Evolutionary conservation across 106 monocot genomes (phyloP), one percentile per base, ranked within the genome.

Genomic region (Dioscorea alata): DNA sequence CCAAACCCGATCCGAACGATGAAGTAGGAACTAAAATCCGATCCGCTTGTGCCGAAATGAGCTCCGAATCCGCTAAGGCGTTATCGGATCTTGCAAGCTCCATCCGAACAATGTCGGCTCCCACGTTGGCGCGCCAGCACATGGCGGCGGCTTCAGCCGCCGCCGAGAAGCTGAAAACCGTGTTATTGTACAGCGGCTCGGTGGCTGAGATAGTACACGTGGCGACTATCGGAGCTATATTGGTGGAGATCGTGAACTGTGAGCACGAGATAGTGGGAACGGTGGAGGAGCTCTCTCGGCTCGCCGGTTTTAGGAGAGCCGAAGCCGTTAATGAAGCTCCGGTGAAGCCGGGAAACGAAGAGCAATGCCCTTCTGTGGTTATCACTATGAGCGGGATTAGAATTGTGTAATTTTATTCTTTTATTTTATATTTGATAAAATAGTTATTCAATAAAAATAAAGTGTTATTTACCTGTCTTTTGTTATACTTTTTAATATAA

Each of bases 261-360:
- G 25, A 25, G 0, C 32, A 51, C 25, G 64, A 69, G 53, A 72
- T 81, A 61, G 68, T 50, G 4, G 60, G 49, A 1, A 58, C 81
- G 12, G 84, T 84, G 4, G 79, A 84, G 14, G 84, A 87, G 65
- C 81, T 91, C 12, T 68, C 84, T 7, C 67, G 69, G 57, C 70
- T 78, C 17, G 84, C 84, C 7, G 28, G 57, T 34, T 88, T 88
- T 48, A 70, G 74, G 66, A 31, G 15, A 4, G 23, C 57, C 8
- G 77, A 78, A 42, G 23, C 50, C 33, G 34, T 23, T 21, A 61
- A 57, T 4, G 51, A 34, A 31, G 75, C 68, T 23, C n/a, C 53
- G 7, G 67, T 81, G 33, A 78, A 78, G 1, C 81, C 74, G 7
- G 73, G 70, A 4, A 56, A 13, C 12, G 74, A 67, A 0, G 73